phyloP scores from a whole-genome alignment of 129 eudicot species.

The Smallanthus sonchifolius region DNA sequence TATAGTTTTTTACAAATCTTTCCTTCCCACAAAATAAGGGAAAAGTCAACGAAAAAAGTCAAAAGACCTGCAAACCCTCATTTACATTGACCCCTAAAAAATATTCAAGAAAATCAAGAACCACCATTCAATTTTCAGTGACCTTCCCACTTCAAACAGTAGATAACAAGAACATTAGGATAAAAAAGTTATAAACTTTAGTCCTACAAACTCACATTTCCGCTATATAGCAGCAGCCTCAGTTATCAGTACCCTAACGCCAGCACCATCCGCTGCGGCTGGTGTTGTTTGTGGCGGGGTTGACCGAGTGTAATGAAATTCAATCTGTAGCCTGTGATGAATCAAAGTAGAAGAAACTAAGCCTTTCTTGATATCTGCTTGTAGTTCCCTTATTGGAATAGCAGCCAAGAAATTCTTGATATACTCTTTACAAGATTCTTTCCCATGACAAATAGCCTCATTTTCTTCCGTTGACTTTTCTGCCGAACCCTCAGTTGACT shows the following conservation, averaged over 20 bases:
- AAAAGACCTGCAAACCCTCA: conserved; percentile 6
- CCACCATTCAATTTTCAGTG: conserved; percentile 3
- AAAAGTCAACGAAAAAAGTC: conserved; percentile 5
- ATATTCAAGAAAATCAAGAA: conserved; percentile 15
- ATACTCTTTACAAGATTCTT: conserved; percentile 81
- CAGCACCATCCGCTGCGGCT: not conserved
- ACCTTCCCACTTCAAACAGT: conserved; percentile 11
- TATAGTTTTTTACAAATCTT: not conserved
- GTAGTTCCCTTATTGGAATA: conserved; percentile 75
- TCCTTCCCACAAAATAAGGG: not conserved
- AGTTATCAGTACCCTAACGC: not conserved
- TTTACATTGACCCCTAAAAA: conserved; percentile 13
- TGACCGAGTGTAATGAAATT: conserved; percentile 63
- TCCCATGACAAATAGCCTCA: conserved; percentile 49
- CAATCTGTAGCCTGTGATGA: conserved; percentile 79
- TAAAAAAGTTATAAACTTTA: conserved; percentile 9
- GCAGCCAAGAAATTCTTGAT: conserved; percentile 83
- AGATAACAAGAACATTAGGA: conserved; percentile 4
- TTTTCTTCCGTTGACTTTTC: conserved; percentile 21
- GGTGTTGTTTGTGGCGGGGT: conserved; percentile 11
- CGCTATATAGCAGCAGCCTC: conserved; percentile 11
- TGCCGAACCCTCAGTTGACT: not conserved
- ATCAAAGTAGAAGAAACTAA: conserved; percentile 48
- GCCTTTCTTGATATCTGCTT: conserved; percentile 73
- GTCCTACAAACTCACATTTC: conserved; percentile 10